Percentiles rank a stretch among this genome's conserved stretches.
Conservation (phyloP, 768 basidiomycete genomes). For the Leccinum obscurum region DNA sequence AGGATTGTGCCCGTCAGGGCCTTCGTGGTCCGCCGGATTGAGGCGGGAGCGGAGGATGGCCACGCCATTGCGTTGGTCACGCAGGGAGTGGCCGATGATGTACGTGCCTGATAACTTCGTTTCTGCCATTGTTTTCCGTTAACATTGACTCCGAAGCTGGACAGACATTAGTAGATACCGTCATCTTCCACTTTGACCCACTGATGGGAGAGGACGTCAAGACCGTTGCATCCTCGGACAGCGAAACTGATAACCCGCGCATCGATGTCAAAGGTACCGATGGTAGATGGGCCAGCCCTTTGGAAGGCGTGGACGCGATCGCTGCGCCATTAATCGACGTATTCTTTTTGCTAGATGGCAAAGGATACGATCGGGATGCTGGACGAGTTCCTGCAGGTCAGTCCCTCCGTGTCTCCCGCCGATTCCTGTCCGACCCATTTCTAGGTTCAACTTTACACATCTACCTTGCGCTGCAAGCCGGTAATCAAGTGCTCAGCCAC, state of each 20-base stretch:
- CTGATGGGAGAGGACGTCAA: slow-evolving; percentile 64
- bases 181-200: slow-evolving; percentile 75
- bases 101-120: slow-evolving; percentile 33
- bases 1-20: slow-evolving; percentile 58
- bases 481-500: slow-evolving; percentile 56
- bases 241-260: neutral
- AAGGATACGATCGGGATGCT: slow-evolving; percentile 61
- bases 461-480: slow-evolving; percentile 57
- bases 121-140: neutral
- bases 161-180: slow-evolving; percentile 66
- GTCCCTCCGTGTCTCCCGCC: slow-evolving; percentile 9
- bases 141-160: slow-evolving; percentile 7
- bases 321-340: slow-evolving; percentile 59
- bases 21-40: slow-evolving; percentile 43
- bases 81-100: slow-evolving; percentile 62
- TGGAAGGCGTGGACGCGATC: slow-evolving; percentile 64
- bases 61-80: slow-evolving; percentile 57
- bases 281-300: slow-evolving; percentile 32
- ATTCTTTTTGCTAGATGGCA: slow-evolving; percentile 47
- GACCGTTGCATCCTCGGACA: slow-evolving; percentile 23
- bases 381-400: slow-evolving; percentile 76
- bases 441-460: slow-evolving; percentile 64
- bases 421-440: neutral
- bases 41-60: slow-evolving; percentile 25
- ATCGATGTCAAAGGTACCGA: slow-evolving; percentile 4